Evolutionary conservation across 805 yeast genomes (phyloP).

Genomic region (Kodamaea neixiangensis): DNA sequence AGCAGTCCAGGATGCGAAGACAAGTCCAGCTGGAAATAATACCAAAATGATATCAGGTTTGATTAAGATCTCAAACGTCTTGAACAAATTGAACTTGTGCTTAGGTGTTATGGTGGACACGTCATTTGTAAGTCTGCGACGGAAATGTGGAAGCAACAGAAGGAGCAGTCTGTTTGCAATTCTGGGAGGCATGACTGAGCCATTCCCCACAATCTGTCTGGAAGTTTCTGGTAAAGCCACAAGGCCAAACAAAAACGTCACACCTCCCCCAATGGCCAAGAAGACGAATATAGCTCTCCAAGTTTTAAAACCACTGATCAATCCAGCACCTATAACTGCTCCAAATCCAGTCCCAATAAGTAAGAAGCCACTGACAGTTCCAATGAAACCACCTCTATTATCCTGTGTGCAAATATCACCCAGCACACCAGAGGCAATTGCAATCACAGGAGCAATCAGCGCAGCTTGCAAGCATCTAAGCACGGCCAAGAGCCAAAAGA

Average conservation of each 20-base stretch:
- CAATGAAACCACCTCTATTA: slow-evolving; percentile 73
- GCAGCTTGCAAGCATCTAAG: slow-evolving; percentile 77
- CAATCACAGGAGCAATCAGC: slow-evolving; percentile 75
- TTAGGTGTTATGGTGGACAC: slow-evolving; percentile 10
- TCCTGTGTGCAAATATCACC: slow-evolving; percentile 71
- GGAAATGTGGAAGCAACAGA: slow-evolving; percentile 23
- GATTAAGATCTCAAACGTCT: slow-evolving; percentile 46
- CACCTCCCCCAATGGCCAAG: slow-evolving; percentile 62
- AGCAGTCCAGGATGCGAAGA: slow-evolving; percentile 71
- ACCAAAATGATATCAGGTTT: slow-evolving; percentile 47
- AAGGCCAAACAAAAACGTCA: slow-evolving; percentile 27
- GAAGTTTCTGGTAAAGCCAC: slow-evolving; percentile 70
- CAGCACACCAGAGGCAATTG: slow-evolving; percentile 68
- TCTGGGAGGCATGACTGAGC: slow-evolving; percentile 56
- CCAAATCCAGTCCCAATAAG: slow-evolving; percentile 78
- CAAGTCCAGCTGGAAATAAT: slow-evolving; percentile 60
- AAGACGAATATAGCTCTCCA: slow-evolving; percentile 85
- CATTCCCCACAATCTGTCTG: slow-evolving; percentile 73
- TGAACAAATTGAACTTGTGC: slow-evolving; percentile 10
- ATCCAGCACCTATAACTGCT: slow-evolving; percentile 61
- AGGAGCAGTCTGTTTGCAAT: slow-evolving; percentile 47
- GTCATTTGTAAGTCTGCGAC: slow-evolving; percentile 12
- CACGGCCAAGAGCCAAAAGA: slow-evolving; percentile 60
- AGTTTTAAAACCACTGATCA: slow-evolving; percentile 24
- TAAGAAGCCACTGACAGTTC: slow-evolving; percentile 63